phyloP scores from a whole-genome alignment of 164 flowering plant genomes.

The Magnolia sinica region DNA sequence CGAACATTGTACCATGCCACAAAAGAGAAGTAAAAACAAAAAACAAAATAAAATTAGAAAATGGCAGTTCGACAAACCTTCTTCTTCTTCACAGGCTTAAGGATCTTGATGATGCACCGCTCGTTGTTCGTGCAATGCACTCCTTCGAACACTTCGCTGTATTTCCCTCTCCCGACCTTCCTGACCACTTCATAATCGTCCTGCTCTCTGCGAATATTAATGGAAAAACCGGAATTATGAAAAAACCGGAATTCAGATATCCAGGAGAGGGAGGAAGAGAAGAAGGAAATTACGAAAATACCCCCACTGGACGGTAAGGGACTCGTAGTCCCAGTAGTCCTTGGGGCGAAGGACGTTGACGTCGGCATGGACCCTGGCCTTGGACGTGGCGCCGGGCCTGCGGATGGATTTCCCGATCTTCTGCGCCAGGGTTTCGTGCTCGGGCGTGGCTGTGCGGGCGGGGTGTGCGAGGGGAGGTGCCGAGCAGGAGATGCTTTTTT shows the following conservation, averaged over 20 bases:
- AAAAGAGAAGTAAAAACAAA: too few species aligned
- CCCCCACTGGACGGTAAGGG: conserved; percentile 98
- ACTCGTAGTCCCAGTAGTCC: conserved; percentile 95
- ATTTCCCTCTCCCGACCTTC: conserved; percentile 96
- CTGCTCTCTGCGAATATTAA: conserved; percentile 55
- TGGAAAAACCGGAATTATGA: not conserved
- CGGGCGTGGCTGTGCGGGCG: conserved; percentile 12
- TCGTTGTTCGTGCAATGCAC: conserved; percentile 69
- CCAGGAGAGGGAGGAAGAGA: not conserved
- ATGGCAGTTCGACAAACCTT: conserved; percentile 41
- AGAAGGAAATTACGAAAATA: conserved; percentile 11
- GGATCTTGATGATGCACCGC: conserved; percentile 85
- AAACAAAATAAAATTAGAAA: not conserved
- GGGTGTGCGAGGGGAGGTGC: conserved; percentile 15
- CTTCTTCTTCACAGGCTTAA: conserved; percentile 97
- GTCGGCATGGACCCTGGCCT: conserved; percentile 88
- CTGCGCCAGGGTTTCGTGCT: conserved; percentile 74
- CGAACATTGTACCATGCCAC: not conserved
- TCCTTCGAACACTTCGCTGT: conserved; percentile 97
- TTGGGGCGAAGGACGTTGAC: conserved; percentile 83
- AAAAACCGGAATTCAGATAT: not conserved
- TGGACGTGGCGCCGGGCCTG: conserved; percentile 86
- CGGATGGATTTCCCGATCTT: conserved; percentile 81
- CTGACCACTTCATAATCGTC: conserved; percentile 95
- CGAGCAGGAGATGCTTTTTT: conserved; percentile 18